Percentiles rank a stretch among this genome's conserved stretches.
These are phyloP conservation scores for Pterocarpus macrocarpus DNA, from an alignment of 306 rosid species.

Conservation along the genomic window DNA sequence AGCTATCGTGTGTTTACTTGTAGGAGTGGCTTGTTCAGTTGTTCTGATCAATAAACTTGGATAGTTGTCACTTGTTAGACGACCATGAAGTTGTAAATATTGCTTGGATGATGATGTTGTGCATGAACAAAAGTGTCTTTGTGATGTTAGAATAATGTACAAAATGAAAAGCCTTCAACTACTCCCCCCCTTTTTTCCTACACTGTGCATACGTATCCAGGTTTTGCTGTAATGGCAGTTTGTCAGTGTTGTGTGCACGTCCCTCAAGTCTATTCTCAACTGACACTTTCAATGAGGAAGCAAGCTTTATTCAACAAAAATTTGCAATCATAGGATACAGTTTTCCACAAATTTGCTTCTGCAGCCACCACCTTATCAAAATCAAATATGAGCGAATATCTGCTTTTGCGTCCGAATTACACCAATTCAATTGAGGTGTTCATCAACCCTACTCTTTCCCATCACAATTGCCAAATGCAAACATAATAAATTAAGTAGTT, in stretches of 20 bases:
- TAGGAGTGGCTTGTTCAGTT: constrained; percentile 25
- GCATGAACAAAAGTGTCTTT: constrained; percentile 4
- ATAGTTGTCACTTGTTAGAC: background rate
- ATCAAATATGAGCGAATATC: background rate
- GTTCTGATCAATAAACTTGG: constrained; percentile 19
- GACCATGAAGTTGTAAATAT: constrained; percentile 14
- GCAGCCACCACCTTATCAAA: too few species aligned
- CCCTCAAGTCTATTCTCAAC: too few species aligned
- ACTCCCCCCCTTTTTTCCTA: background rate
- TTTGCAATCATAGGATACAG: background rate
- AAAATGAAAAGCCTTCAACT: constrained; percentile 1
- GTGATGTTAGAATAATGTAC: constrained; percentile 18
- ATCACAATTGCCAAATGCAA: too few species aligned
- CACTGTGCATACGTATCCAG: background rate
- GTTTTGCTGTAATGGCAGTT: background rate
- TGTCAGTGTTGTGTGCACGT: background rate
- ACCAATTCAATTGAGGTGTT: background rate
- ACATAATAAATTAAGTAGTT: too few species aligned
- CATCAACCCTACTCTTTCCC: background rate
- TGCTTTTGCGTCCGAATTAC: background rate
- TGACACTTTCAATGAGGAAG: too few species aligned
- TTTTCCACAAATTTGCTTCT: too few species aligned
- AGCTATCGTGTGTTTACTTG: background rate
- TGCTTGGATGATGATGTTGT: constrained; percentile 29
- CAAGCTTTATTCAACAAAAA: too few species aligned